Conservation (phyloP, 1,139 yeast genomes). For the Yamadazyma atlantica region DNA sequence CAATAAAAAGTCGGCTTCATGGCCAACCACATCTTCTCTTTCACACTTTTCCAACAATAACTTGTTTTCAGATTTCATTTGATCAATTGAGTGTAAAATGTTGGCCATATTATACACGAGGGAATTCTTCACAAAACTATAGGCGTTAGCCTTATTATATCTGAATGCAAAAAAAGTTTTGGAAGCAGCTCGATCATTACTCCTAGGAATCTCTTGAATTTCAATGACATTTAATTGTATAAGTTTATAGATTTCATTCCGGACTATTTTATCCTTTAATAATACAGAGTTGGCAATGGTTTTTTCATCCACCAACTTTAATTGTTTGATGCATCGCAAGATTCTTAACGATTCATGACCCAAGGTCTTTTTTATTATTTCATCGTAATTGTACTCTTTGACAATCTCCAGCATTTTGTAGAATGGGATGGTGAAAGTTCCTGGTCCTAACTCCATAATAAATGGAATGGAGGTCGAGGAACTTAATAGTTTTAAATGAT, state of each 20-base stretch:
- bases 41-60: slow-evolving; percentile 76
- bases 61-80: slow-evolving; percentile 59
- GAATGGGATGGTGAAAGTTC: slow-evolving; percentile 42
- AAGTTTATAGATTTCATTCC: slow-evolving; percentile 59
- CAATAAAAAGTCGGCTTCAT: slow-evolving; percentile 70
- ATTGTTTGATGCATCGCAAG: slow-evolving; percentile 64
- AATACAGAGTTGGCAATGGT: slow-evolving; percentile 74
- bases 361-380: slow-evolving; percentile 55
- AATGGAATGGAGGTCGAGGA: slow-evolving; percentile 45
- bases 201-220: slow-evolving; percentile 89
- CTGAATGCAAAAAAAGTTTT: slow-evolving; percentile 83
- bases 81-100: slow-evolving; percentile 53
- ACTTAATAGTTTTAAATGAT: slow-evolving; percentile 55
- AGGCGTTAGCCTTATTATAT: slow-evolving; percentile 62
- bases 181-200: slow-evolving; percentile 89
- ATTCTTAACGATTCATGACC: slow-evolving; percentile 62
- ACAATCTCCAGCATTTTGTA: slow-evolving; percentile 43
- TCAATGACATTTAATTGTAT: slow-evolving; percentile 62
- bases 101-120: slow-evolving; percentile 55
- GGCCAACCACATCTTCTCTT: slow-evolving; percentile 87
- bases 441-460: slow-evolving; percentile 42
- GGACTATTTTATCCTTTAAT: slow-evolving; percentile 72
- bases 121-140: slow-evolving; percentile 43
- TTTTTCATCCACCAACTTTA: slow-evolving; percentile 80
- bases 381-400: slow-evolving; percentile 59